Percentiles rank a stretch among this genome's conserved stretches.
Conservation (phyloP, 1,284 basidiomycete genomes). For the Ceratorhiza oryzae-sativae region DNA sequence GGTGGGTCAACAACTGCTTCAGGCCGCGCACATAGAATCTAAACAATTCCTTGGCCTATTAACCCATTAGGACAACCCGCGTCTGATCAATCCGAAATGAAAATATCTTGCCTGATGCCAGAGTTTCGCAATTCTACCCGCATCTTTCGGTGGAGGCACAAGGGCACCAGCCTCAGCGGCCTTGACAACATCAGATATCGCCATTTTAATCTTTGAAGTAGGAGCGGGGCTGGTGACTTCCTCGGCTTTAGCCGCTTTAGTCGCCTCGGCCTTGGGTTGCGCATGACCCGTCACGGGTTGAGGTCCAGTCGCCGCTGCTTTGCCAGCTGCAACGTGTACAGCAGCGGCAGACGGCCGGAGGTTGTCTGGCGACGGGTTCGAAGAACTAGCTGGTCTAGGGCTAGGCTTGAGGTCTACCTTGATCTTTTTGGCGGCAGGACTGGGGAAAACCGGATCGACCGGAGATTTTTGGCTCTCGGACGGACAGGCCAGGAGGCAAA, state of each 20-base stretch:
- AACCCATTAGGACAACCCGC: constrained; percentile 42
- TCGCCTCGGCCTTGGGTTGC: background rate
- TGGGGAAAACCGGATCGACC: constrained; percentile 23
- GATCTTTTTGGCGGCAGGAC: constrained; percentile 12
- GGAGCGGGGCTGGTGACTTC: background rate
- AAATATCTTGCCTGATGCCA: constrained; percentile 65
- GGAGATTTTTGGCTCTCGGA: background rate
- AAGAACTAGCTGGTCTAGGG: constrained; percentile 5
- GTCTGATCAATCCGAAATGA: background rate
- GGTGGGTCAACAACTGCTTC: constrained; percentile 70
- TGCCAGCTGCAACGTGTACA: background rate
- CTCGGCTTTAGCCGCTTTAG: background rate
- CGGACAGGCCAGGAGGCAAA: constrained; percentile 13
- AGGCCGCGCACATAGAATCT: constrained; percentile 82
- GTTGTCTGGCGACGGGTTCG: background rate
- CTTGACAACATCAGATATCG: constrained; percentile 67
- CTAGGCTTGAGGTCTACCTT: constrained; percentile 32
- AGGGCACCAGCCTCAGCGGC: constrained; percentile 73
- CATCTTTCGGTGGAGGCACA: constrained; percentile 65
- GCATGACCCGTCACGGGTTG: background rate
- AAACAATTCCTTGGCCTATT: constrained; percentile 51
- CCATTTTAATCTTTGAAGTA: constrained; percentile 53
- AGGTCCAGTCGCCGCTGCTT: constrained; percentile 11
- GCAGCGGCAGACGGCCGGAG: background rate
- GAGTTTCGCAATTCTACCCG: constrained; percentile 62